These are phyloP conservation scores for Bolboschoenoplectus hybrid DNA, from an alignment of 202 grass and related monocot genomes.

Conservation along the genomic window DNA sequence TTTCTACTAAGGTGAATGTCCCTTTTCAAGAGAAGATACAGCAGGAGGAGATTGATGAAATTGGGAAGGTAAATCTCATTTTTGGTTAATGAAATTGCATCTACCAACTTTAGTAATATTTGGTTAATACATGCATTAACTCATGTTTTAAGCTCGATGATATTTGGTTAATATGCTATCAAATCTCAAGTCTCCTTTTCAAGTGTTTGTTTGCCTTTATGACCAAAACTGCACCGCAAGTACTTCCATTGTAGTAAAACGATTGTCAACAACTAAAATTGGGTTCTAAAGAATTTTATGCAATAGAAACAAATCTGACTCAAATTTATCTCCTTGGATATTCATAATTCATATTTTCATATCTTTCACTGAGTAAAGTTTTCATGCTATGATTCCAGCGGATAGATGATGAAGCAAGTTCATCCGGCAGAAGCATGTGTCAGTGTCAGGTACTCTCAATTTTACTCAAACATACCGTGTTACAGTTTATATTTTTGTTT, in stretches of 20 bases:
- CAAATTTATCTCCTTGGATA: background rate
- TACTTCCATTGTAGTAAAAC: background rate
- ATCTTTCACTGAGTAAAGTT: background rate
- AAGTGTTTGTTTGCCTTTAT: background rate
- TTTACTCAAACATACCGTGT: background rate
- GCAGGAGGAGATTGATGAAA: slow-evolving; percentile 26
- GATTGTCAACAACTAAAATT: background rate
- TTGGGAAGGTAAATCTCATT: slow-evolving; percentile 32
- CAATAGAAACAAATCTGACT: background rate
- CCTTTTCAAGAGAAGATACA: slow-evolving; percentile 21
- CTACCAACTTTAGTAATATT: background rate
- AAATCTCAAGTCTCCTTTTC: background rate
- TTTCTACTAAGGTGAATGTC: slow-evolving; percentile 25
- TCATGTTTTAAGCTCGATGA: background rate
- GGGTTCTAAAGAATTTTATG: background rate
- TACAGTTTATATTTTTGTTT: background rate
- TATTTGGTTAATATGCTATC: background rate
- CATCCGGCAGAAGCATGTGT: background rate
- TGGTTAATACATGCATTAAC: background rate
- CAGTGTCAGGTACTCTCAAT: slow-evolving; percentile 9
- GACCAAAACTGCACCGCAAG: background rate
- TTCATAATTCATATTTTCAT: background rate
- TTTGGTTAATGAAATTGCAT: background rate
- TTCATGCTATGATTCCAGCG: background rate
- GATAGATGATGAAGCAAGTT: slow-evolving; percentile 35